Conservation (phyloP, 192 early-diverging fungal genomes). For the Coemansia erecta region DNA sequence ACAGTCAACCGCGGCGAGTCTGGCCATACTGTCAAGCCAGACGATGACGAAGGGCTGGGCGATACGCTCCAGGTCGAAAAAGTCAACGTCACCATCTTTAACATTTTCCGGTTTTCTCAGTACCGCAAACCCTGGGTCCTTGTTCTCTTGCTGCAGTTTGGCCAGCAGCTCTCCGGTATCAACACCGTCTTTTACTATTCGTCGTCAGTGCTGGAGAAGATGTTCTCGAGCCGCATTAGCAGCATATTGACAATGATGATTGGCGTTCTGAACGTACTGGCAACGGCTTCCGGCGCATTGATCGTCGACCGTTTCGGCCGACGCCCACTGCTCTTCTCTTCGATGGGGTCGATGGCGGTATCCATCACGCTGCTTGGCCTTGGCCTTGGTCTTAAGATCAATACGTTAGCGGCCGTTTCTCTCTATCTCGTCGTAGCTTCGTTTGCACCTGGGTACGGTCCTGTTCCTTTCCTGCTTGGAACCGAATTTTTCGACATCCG, state of each 20-base stretch:
- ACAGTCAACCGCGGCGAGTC: background rate
- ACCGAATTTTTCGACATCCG: constrained; percentile 49
- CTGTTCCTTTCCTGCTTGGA: constrained; percentile 49
- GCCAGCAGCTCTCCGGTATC: constrained; percentile 92
- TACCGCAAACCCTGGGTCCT: constrained; percentile 67
- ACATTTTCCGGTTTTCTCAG: constrained; percentile 42
- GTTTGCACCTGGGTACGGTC: constrained; percentile 52
- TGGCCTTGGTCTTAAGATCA: constrained; percentile 65
- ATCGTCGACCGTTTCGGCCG: constrained; percentile 81
- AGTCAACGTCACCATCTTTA: constrained; percentile 34
- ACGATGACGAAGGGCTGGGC: background rate
- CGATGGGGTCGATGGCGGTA: constrained; percentile 64
- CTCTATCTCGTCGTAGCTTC: constrained; percentile 47
- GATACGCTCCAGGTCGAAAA: constrained; percentile 16
- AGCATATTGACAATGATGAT: constrained; percentile 76
- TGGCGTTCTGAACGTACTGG: constrained; percentile 71
- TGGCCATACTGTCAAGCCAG: constrained; percentile 9
- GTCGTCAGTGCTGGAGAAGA: constrained; percentile 65
- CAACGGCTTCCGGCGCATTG: constrained; percentile 67
- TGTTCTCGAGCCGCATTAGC: constrained; percentile 60
- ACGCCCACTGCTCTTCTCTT: constrained; percentile 68
- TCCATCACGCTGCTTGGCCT: constrained; percentile 59
- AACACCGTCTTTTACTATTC: constrained; percentile 90
- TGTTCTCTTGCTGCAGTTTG: constrained; percentile 70
- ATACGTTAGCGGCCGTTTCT: constrained; percentile 73